A percentile compares a stretch with the other conserved stretches of the same genome.
phyloP scores from a whole-genome alignment of 169 alveolate species.

The Toxoplasma gondii region DNA sequence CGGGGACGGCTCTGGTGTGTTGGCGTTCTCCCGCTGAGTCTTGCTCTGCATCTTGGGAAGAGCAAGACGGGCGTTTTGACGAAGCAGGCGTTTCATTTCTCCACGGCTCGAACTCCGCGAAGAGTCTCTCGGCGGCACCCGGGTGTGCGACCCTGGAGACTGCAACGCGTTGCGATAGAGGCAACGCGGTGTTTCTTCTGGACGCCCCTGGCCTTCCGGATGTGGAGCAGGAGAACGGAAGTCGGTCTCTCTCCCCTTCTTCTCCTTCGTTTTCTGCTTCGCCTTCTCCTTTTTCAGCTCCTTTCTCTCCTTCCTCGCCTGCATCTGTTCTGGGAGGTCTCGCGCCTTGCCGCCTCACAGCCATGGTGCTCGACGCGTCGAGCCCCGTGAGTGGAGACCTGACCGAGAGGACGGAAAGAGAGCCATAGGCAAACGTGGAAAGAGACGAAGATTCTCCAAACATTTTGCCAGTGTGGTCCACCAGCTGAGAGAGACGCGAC shows the following conservation, averaged over 20 bases:
- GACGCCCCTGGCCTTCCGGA: not conserved
- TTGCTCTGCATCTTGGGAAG: not conserved
- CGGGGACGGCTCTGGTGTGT: not conserved
- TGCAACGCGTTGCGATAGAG: not conserved
- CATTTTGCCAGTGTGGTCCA: too few species aligned
- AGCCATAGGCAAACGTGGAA: too few species aligned
- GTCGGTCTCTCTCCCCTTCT: not conserved
- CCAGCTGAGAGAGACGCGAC: too few species aligned
- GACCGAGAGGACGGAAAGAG: not conserved
- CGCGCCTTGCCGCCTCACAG: conserved; percentile 1
- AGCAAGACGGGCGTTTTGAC: not conserved
- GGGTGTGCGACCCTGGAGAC: not conserved
- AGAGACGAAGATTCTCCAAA: too few species aligned
- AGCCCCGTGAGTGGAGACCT: not conserved
- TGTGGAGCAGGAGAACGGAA: not conserved
- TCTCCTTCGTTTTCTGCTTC: not conserved
- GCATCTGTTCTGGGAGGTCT: not conserved
- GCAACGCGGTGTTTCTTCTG: not conserved
- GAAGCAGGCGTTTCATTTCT: too few species aligned
- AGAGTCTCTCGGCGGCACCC: not conserved
- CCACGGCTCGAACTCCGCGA: too few species aligned
- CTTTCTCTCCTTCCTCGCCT: not conserved
- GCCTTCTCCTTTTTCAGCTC: not conserved
- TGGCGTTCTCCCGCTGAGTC: not conserved
- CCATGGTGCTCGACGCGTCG: conserved; percentile 24